Evolutionary conservation across 169 alveolate species (phyloP), one percentile per base, ranked within the genome.

Genomic region (Plasmodium knowlesi): DNA sequence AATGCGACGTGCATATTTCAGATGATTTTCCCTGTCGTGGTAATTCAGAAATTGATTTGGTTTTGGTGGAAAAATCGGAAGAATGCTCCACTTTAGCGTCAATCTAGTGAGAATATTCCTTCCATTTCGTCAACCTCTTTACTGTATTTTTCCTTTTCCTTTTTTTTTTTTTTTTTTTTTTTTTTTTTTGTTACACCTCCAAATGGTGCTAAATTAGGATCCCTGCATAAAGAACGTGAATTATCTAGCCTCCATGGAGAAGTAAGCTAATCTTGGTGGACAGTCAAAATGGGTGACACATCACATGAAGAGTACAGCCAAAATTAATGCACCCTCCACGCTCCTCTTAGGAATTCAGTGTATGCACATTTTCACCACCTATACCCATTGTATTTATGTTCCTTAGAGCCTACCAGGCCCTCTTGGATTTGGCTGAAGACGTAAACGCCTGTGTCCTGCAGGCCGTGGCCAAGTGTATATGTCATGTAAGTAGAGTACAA

Each of bases 401-500:
- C 61, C 22, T 19, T 34, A 89, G 94, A 80, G 94, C 94, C 39
- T 89, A 89, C 34, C 82, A 80, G 5, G 90, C 81, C 46, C 83
- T 89, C 22, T 79, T 89, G 22, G 94, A 89, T 1, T 54, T 89
- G 83, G 70, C 84, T 25, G 94, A 79, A 73, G 94, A 89, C 54
- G 80, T 30, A 16, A 89, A 89, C 71, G 32, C 90, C 4, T 89
- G 90, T 34, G 94, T 89, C 28, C 61, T 54, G 50, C 94, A 89
- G 34, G 94, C 94, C 39, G 57, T 80, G 71, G 94, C 91, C 83
- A 89, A 89, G 53, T 89, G 94, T 74, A 89, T 89, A 22, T 89
- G 94, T 16, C 73, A 89, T 67, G 94, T 89, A 70, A 89, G 76
- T 19, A 19, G 73, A 76, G 30, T 32, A 57, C 53, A 86, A 86